Evolutionary conservation across 108 stramenopile species (phyloP), one percentile per base, ranked within the genome.

Genomic region (Epipyxis sp.): DNA sequence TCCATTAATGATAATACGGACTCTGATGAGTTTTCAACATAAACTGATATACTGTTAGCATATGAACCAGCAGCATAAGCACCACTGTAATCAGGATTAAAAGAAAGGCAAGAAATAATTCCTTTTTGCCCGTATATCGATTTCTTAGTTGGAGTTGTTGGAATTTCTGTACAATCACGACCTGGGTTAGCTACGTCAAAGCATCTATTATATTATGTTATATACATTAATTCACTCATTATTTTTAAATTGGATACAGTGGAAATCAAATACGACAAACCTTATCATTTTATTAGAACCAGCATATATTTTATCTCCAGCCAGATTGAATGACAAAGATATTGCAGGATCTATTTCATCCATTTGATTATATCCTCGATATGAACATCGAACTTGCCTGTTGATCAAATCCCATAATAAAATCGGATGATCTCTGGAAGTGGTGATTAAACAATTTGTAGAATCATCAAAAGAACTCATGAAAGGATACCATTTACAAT

Each of bases 91-190:
- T 74, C 71, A 6, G 71, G 71, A 74, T 74, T 74, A 42, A 74
- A 74, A 35, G 41, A 42, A 42, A 74, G n/a, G 34, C 50, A 46
- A 74, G 71, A 74, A 54, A 74, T 74, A 6, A 74, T 43, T 35
- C 71, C 71, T 37, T 74, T 74, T 25, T 74, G 71, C n/a, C 71
- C 71, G 27, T 43, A 54, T 29, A 74, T 6, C 25, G 3, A 37
- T 3, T 25, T 39, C 20, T 46, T 74, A 20, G 71, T 74, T 32
- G 32, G 32, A 37, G 43, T 30, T 13, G 13, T 13, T 13, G 46
- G 20, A 20, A 50, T 50, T 54, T 74, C 71, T 46, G 6, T 74
- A 42, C 71, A 74, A 46, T 39, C 27, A 27, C 50, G 20, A 37
- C 65, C 65, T 37, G 65, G 65, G 20, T 20, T 20, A 37, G 29